These are phyloP conservation scores for Podaxis mareebaensis DNA, from an alignment of 768 basidiomycete genomes.

Conservation along the genomic window DNA sequence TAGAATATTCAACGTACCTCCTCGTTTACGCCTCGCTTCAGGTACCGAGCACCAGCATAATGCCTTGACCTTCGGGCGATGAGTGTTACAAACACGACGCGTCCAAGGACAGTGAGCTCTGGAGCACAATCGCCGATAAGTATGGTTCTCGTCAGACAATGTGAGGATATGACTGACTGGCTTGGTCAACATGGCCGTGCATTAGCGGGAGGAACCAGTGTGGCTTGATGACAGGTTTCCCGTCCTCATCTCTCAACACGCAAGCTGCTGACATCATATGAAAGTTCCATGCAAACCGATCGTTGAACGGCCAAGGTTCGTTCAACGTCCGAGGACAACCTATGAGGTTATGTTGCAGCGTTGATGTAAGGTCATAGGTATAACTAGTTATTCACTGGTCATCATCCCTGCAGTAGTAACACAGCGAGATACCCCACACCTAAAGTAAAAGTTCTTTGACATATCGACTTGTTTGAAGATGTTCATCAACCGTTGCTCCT, in stretches of 20 bases:
- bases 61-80: slow-evolving; percentile 93
- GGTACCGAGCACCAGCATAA: slow-evolving; percentile 92
- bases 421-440: slow-evolving; percentile 41
- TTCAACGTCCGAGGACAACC: slow-evolving; percentile 44
- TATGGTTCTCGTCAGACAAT: neutral
- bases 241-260: slow-evolving; percentile 28
- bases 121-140: slow-evolving; percentile 5
- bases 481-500: slow-evolving; percentile 86
- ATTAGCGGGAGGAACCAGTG: slow-evolving; percentile 91
- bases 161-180: slow-evolving; percentile 58
- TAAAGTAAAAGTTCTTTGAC: slow-evolving; percentile 99
- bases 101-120: slow-evolving; percentile 91
- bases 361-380: slow-evolving; percentile 96
- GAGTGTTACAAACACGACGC: slow-evolving; percentile 90
- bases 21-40: slow-evolving; percentile 93
- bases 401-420: slow-evolving; percentile 8
- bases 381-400: slow-evolving; percentile 53
- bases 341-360: slow-evolving; percentile 88
- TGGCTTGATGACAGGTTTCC: slow-evolving; percentile 46
- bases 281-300: slow-evolving; percentile 94
- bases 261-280: slow-evolving; percentile 80
- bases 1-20: slow-evolving; percentile 51
- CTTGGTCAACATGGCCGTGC: slow-evolving; percentile 97
- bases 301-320: slow-evolving; percentile 71
- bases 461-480: slow-evolving; percentile 97